Percentiles rank a stretch among this genome's conserved stretches.
Evolutionary conservation across 495 filamentous ascomycete species (phyloP).

Genomic region (Clavariopsis aquatica): DNA sequence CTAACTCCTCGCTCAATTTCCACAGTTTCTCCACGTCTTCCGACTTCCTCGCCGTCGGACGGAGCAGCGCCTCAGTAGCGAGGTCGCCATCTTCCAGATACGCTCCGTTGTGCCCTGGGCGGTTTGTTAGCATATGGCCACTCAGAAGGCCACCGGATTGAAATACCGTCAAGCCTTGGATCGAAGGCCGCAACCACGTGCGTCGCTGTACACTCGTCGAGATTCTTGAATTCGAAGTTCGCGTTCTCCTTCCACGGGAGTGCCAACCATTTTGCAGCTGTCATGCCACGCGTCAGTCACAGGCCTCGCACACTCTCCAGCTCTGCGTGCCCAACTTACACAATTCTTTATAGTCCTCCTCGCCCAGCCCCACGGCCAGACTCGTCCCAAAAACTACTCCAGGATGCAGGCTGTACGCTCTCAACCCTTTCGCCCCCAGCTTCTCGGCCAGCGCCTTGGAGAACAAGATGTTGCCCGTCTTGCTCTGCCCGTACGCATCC

Average conservation of each 20-base stretch:
- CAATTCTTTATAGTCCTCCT: conserved; percentile 17
- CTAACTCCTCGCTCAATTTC: conserved; percentile 29
- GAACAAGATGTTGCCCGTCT: conserved; percentile 37
- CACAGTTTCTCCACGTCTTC: conserved; percentile 28
- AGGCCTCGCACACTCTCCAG: background rate
- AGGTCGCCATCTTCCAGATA: conserved; percentile 24
- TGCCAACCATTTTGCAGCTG: background rate
- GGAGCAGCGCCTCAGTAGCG: background rate
- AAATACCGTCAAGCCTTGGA: conserved; percentile 23
- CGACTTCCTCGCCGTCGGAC: conserved; percentile 10
- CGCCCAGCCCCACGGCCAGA: conserved; percentile 2
- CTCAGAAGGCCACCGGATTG: background rate
- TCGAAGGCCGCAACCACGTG: conserved; percentile 35
- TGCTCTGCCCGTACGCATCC: conserved; percentile 34
- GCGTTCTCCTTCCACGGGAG: background rate
- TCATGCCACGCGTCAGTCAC: background rate
- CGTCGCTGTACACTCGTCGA: conserved; percentile 29
- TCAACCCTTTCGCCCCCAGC: conserved; percentile 22
- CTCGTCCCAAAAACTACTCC: conserved; percentile 22
- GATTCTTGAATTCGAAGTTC: conserved; percentile 12
- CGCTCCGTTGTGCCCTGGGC: conserved; percentile 14
- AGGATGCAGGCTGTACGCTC: conserved; percentile 33
- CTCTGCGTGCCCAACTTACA: conserved; percentile 1
- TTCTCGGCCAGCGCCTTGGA: conserved; percentile 25
- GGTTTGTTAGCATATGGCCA: background rate